Percentiles rank a stretch among this genome's conserved stretches.
These are phyloP conservation scores for Solanum aculeatissimum DNA, from an alignment of 305 asterid genomes.

Conservation along the genomic window DNA sequence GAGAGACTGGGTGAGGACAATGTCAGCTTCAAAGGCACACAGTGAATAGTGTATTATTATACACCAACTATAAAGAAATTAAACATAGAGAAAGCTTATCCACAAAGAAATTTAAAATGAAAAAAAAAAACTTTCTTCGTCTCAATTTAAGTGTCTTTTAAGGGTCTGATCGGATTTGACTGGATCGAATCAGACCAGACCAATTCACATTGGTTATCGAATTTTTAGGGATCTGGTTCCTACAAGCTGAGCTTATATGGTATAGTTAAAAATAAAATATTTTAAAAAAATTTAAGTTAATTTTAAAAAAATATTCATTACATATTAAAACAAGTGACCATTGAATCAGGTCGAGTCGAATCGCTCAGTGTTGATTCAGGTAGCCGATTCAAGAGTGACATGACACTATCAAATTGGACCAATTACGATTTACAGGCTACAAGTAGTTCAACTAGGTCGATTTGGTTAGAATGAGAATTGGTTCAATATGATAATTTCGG, in stretches of 20 bases:
- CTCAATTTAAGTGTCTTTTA: neutral
- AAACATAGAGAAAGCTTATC: neutral
- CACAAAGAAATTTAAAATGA: neutral
- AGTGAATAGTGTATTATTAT: neutral
- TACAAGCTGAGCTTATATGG: too few relatives aligned
- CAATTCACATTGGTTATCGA: neutral
- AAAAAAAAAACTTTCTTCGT: neutral
- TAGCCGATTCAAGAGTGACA: neutral
- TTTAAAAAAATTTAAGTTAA: too few relatives aligned
- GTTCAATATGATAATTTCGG: too few relatives aligned
- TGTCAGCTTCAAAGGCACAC: conserved; percentile 14
- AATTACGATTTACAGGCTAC: neutral
- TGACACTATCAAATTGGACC: neutral
- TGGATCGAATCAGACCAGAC: too few relatives aligned
- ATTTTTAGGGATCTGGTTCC: neutral
- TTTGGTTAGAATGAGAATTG: too few relatives aligned
- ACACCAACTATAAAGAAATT: neutral
- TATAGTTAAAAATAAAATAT: too few relatives aligned
- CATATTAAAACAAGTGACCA: too few relatives aligned
- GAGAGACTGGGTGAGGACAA: neutral
- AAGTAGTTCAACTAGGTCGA: neutral
- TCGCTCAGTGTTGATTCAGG: neutral
- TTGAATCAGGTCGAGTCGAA: too few relatives aligned
- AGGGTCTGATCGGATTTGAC: too few relatives aligned
- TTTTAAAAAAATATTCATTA: too few relatives aligned